phyloP scores from a whole-genome alignment of 257 asterid species.

The Primulina eburnea region DNA sequence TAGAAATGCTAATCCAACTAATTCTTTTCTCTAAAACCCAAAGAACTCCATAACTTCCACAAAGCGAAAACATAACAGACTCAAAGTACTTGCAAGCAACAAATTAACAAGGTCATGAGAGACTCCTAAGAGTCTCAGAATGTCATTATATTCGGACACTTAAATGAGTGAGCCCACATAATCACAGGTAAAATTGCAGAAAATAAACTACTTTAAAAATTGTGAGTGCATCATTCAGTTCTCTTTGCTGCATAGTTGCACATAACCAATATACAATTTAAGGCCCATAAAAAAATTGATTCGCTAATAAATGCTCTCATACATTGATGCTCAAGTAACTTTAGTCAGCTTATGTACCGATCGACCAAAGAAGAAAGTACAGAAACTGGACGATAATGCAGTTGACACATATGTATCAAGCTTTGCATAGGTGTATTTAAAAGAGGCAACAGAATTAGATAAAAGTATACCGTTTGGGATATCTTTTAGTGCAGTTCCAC shows the following conservation, averaged over 20 bases:
- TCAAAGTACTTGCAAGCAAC: not conserved
- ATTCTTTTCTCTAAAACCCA: not conserved
- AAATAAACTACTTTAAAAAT: too few relatives aligned
- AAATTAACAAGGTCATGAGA: not conserved
- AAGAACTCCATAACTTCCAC: not conserved
- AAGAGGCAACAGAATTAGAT: conserved; percentile 14
- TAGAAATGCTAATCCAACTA: not conserved
- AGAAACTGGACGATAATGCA: conserved; percentile 14
- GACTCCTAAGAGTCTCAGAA: not conserved
- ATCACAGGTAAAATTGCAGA: not conserved
- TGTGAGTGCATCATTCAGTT: not conserved
- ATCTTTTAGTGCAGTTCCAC: conserved; percentile 91
- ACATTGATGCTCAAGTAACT: not conserved
- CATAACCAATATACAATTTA: not conserved
- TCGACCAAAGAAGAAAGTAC: not conserved
- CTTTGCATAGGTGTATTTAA: not conserved
- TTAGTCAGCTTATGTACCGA: not conserved
- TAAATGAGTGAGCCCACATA: not conserved
- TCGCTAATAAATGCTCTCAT: not conserved
- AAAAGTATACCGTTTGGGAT: conserved; percentile 76
- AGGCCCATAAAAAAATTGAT: not conserved
- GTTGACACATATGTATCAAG: not conserved
- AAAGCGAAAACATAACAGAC: not conserved
- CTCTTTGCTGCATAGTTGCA: not conserved
- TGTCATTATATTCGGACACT: not conserved